Base-by-base conservation (phyloP, 257 asterid species). In the Capsicum rhomboideum region DNA sequence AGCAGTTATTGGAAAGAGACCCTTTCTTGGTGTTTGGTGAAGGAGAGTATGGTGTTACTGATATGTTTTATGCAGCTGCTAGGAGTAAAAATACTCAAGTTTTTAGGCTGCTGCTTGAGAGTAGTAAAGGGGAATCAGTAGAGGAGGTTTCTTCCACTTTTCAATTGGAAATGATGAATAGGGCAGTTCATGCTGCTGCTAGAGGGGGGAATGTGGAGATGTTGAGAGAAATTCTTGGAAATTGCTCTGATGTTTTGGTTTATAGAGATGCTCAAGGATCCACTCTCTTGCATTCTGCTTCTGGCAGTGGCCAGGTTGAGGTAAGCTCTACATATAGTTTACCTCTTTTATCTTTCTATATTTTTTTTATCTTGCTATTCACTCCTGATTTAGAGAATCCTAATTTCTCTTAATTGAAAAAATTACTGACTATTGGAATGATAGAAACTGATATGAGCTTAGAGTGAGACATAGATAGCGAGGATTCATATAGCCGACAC, bases 41-140 rank as follows among this genome's bases (percentile, higher is more conserved):
- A 83, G 97, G 99, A 13, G 99, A 96, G 37, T 96, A 92, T 84
- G 97, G 99, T 26, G 97, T 92, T 29, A 93, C 96, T 2, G 99
- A 97, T 88, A 85, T 97, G 9, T 86, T 96, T 2, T 94, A 96
- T 78, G 98, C 98, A 4, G 98, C 97, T 0, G 93, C 98, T 16
- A 90, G 97, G 90, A 90, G 99, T 82, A 87, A 78, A 90, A 89
- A 85, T 34, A 79, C 82, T 7, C 91, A 90, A 74, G 97, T 92
- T 72, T 96, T 96, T 56, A 85, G 89, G 94, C 12, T 92, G 61
- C 18, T 94, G 80, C 87, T 92, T 80, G 97, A 90, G 85, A 42
- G 79, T 5, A 81, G 53, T 21, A 53, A 82, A 29, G 68, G 12
- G 37, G 84, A 82, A 55, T n/a, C 42, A 37, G 86, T 64, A 6